Evolutionary conservation across 352 stramenopile genomes (phyloP), one percentile per base, ranked within the genome.

Genomic region (Pythium scleroteichum): DNA sequence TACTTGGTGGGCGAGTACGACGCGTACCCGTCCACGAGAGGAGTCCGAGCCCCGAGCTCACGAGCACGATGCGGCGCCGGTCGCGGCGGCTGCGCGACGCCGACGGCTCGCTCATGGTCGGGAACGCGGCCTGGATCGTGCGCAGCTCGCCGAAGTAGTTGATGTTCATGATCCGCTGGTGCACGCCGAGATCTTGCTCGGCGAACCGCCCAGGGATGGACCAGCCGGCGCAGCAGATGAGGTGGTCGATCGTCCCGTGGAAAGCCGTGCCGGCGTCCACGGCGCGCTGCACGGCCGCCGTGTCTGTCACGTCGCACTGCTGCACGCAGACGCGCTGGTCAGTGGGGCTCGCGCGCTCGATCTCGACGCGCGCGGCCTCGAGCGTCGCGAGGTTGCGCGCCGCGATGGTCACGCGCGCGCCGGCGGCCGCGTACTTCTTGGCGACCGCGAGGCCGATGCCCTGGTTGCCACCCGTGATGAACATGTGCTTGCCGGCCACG

Each of bases 401-500:
- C 14, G 80, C 51, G 45, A 88, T 79, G 26, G 71, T 45, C 10
- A 73, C 66, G 50, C 78, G 79, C 48, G 73, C 76, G 1, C 73
- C 71, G 22, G 67, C 69, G 33, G 56, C 22, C 0, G 73, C 76
- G 44, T 85, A 83, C 17, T 71, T 61, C 48, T 81, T 83, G 29
- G 73, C 76, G 12, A 71, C 62, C 14, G 71, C 62, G 16, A 85
- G 40, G 3, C 76, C 76, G n/a, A 85, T 68, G 0, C 76, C 76
- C 10, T 66, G 69, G 56, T 73, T 85, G 24, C 76, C 73, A 6
- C 76, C 68, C 4, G 79, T 86, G 60, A 89, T 83, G 54, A 90
- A 89, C 46, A 88, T 75, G 69, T 92, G 82, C 51, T 90, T 88
- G 63, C 71, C 79, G 4, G 79, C 67, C 33, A 92, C 79, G 45